Evolutionary conservation across 306 rosid genomes (phyloP).

Genomic region (Dryas octopetala): DNA sequence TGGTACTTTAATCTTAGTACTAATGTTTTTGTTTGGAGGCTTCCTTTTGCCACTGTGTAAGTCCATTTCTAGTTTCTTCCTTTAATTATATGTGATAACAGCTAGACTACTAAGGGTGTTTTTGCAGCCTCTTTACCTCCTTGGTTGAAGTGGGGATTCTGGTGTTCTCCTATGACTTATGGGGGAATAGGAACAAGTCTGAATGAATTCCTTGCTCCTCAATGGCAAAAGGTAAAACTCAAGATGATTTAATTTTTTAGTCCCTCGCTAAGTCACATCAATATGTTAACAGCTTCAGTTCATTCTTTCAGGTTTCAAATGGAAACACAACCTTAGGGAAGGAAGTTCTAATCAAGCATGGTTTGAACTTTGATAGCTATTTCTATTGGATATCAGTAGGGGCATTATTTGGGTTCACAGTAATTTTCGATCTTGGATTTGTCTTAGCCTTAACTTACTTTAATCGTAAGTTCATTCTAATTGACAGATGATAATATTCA

Average conservation of each 20-base stretch:
- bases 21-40: conserved; percentile 33
- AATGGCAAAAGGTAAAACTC: conserved; percentile 34
- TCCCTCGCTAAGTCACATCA: conserved; percentile 12
- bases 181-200: conserved; percentile 32
- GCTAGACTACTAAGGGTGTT: neutral
- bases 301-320: conserved; percentile 18
- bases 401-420: conserved; percentile 39
- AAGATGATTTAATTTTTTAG: conserved; percentile 10
- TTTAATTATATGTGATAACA: neutral
- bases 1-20: conserved; percentile 21
- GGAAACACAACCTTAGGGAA: conserved; percentile 36
- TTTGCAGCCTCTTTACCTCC: conserved; percentile 36
- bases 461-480: conserved; percentile 35
- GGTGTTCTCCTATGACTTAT: conserved; percentile 37
- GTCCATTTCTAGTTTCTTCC: neutral
- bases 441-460: conserved; percentile 40
- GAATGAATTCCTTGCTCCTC: conserved; percentile 42
- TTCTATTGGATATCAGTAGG: conserved; percentile 51
- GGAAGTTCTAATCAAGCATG: conserved; percentile 39
- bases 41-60: conserved; percentile 35
- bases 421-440: conserved; percentile 42
- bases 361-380: conserved; percentile 34
- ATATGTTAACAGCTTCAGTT: conserved; percentile 3
- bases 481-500: neutral
- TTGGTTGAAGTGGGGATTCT: conserved; percentile 45